Evolutionary conservation across 1,139 yeast genomes (phyloP).

Genomic region (Pichia sp.): DNA sequence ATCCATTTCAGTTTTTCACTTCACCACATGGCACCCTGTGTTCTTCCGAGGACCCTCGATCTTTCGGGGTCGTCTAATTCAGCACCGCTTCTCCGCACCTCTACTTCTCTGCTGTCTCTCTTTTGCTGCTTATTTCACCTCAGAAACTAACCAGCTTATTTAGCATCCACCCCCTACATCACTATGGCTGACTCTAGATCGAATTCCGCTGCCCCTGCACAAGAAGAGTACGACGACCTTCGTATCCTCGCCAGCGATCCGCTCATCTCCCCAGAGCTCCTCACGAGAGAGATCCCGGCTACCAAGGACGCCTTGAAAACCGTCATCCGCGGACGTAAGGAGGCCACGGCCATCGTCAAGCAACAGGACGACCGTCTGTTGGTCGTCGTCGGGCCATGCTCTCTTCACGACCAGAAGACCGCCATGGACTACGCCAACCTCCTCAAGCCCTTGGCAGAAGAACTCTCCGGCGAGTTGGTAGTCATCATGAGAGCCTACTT

Average conservation of each 20-base stretch:
- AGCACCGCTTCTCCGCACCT: too few relatives aligned
- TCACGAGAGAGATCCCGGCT: conserved; percentile 76
- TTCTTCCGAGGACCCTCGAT: too few relatives aligned
- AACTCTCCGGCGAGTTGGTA: conserved; percentile 68
- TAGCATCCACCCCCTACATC: not conserved
- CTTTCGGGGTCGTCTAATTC: too few relatives aligned
- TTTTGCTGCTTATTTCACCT: not conserved
- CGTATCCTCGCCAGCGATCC: conserved; percentile 91
- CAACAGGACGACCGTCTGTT: conserved; percentile 75
- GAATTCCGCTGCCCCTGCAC: conserved; percentile 44
- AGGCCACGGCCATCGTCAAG: conserved; percentile 64
- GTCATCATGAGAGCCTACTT: conserved; percentile 95
- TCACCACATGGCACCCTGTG: too few relatives aligned
- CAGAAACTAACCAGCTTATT: not conserved
- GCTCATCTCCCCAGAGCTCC: conserved; percentile 78
- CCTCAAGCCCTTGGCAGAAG: conserved; percentile 61
- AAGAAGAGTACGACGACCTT: conserved; percentile 80
- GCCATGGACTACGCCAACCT: conserved; percentile 84
- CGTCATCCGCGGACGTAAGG: conserved; percentile 73
- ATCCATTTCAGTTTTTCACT: too few relatives aligned
- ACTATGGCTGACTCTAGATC: conserved; percentile 17
- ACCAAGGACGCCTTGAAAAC: conserved; percentile 56
- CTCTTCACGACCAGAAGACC: conserved; percentile 85
- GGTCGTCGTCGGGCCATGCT: conserved; percentile 89
- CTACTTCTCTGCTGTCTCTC: not conserved